Evolutionary conservation across 2,329 filamentous ascomycete genomes (phyloP).

Genomic region (Aureobasidium namibiae): DNA sequence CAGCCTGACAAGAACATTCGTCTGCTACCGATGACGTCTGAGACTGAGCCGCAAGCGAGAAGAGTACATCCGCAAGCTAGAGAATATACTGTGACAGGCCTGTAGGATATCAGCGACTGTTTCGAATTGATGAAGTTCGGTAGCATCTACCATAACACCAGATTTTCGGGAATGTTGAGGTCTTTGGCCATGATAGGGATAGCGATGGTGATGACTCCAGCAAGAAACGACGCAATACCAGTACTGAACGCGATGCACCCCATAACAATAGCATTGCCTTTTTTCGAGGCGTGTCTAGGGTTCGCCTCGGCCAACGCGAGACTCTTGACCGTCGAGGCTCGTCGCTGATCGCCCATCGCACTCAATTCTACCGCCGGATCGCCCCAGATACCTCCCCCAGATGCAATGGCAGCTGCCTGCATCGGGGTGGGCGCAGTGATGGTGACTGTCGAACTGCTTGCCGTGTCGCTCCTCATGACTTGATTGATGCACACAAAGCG

Average conservation of each 20-base stretch:
- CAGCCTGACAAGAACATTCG: constrained; percentile 40
- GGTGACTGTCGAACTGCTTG: neutral
- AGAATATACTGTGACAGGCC: constrained; percentile 23
- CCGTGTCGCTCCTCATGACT: neutral
- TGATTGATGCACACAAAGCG: neutral
- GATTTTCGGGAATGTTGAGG: constrained; percentile 21
- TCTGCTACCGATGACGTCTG: constrained; percentile 42
- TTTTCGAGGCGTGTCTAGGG: constrained; percentile 10
- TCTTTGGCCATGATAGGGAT: constrained; percentile 35
- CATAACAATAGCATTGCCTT: constrained; percentile 20
- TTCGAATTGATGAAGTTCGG: neutral
- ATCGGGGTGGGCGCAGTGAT: neutral
- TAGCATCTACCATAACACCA: constrained; percentile 23
- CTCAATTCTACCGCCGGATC: constrained; percentile 1
- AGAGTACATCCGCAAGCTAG: constrained; percentile 43
- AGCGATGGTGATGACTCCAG: constrained; percentile 35
- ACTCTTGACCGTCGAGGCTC: neutral
- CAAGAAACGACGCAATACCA: constrained; percentile 20
- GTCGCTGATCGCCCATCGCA: neutral
- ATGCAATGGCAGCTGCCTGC: constrained; percentile 5
- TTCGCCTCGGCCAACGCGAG: neutral
- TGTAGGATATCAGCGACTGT: neutral
- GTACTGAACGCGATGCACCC: constrained; percentile 21
- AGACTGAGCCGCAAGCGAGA: constrained; percentile 41
- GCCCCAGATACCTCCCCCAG: constrained; percentile 6